A percentile compares a stretch with the other conserved stretches of the same genome.
Evolutionary conservation across 495 filamentous ascomycete species (phyloP).

Genomic region (Rhypophila decipiens): DNA sequence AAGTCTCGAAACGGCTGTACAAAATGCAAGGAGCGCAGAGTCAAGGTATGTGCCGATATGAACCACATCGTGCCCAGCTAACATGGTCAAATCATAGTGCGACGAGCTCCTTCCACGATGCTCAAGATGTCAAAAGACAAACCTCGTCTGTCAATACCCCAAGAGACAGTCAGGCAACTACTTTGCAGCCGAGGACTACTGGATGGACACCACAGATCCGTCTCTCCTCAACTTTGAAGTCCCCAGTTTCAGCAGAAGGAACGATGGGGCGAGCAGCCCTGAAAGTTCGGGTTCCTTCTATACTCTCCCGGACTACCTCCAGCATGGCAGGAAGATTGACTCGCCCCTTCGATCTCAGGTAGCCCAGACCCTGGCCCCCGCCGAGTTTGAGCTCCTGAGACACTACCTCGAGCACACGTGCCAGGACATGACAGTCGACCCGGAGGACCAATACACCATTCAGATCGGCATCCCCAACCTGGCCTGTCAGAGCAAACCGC

Average conservation of each 20-base stretch:
- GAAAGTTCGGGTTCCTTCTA: slow-evolving; percentile 6
- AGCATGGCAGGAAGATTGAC: slow-evolving; percentile 1
- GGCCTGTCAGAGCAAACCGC: slow-evolving; percentile 32
- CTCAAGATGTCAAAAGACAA: slow-evolving; percentile 20
- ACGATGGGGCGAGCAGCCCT: slow-evolving; percentile 4
- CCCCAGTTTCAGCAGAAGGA: not conserved
- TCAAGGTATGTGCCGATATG: slow-evolving; percentile 16
- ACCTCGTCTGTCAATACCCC: slow-evolving; percentile 19
- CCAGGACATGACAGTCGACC: slow-evolving; percentile 25
- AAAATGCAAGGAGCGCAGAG: slow-evolving; percentile 23
- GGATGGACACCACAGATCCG: slow-evolving; percentile 5
- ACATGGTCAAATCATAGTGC: too few species aligned
- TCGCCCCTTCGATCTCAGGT: slow-evolving; percentile 6
- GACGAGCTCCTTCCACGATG: slow-evolving; percentile 20
- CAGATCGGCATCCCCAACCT: slow-evolving; percentile 37
- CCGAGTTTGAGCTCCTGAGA: slow-evolving; percentile 29
- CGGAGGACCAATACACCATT: slow-evolving; percentile 31
- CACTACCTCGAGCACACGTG: slow-evolving; percentile 41
- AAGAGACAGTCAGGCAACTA: slow-evolving; percentile 2
- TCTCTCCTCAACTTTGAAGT: slow-evolving; percentile 2
- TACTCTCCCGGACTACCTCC: not conserved
- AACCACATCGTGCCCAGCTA: too few species aligned
- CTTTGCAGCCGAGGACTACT: not conserved
- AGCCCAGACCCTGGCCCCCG: slow-evolving; percentile 17
- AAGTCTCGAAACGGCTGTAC: slow-evolving; percentile 24